Percentiles rank a stretch among this genome's conserved stretches.
phyloP scores from a whole-genome alignment of 1,139 yeast species.

The Maudiozyma humilis region DNA sequence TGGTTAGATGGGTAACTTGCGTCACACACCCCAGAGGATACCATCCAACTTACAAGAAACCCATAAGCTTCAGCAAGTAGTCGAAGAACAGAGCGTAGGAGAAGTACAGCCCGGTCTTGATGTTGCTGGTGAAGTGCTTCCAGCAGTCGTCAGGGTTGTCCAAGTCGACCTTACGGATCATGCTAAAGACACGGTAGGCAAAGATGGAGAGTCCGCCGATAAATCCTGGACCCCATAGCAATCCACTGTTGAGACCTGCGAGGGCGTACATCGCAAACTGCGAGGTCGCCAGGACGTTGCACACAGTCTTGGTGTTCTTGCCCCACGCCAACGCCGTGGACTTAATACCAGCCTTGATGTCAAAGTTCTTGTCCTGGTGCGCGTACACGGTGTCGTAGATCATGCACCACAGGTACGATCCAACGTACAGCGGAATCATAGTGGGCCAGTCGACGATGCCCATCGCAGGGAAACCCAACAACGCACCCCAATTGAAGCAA shows the following conservation, averaged over 20 bases:
- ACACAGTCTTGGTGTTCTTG: conserved; percentile 57
- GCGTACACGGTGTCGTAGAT: conserved; percentile 94
- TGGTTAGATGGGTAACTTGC: too few relatives aligned
- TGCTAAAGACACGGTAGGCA: conserved; percentile 54
- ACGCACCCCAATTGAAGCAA: conserved; percentile 92
- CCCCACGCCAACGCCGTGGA: conserved; percentile 96
- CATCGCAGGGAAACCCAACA: conserved; percentile 93
- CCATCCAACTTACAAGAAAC: conserved; percentile 20
- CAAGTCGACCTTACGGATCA: conserved; percentile 65
- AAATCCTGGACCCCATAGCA: conserved; percentile 72
- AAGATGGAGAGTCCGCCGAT: conserved; percentile 58
- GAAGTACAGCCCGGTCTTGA: conserved; percentile 70
- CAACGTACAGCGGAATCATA: conserved; percentile 67
- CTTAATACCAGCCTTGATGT: conserved; percentile 80
- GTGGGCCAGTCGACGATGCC: conserved; percentile 70
- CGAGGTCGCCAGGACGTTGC: conserved; percentile 52
- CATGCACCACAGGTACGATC: conserved; percentile 89
- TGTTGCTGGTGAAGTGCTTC: conserved; percentile 68
- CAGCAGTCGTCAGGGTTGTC: conserved; percentile 78
- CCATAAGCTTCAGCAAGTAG: conserved; percentile 43
- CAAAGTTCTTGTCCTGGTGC: conserved; percentile 90
- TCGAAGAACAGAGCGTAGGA: conserved; percentile 73
- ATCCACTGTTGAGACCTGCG: conserved; percentile 75
- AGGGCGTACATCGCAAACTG: conserved; percentile 57
- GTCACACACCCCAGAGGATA: too few relatives aligned